A percentile compares a stretch with the other conserved stretches of the same genome.
Evolutionary conservation across 805 yeast genomes (phyloP).

Genomic region (Scheffersomyces spartinae): DNA sequence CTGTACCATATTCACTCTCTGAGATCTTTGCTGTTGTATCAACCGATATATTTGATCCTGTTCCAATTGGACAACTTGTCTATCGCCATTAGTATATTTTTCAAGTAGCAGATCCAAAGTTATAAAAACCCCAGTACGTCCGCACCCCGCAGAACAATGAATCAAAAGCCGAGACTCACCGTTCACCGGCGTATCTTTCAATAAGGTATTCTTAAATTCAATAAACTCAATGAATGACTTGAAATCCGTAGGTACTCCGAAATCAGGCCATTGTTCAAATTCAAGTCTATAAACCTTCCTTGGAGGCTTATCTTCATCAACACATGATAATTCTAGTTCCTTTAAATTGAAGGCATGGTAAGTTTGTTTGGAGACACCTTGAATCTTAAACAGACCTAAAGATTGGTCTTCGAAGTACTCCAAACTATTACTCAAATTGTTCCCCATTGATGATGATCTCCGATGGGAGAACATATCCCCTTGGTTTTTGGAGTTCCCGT

Average conservation of each 20-base stretch:
- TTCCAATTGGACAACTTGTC: neutral
- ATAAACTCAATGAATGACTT: conserved; percentile 21
- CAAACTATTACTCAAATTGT: conserved; percentile 4
- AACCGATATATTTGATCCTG: conserved; percentile 33
- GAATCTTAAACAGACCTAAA: conserved; percentile 3
- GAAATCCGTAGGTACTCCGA: conserved; percentile 27
- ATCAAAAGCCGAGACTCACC: conserved; percentile 16
- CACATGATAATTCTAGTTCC: conserved; percentile 3
- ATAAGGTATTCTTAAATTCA: conserved; percentile 17
- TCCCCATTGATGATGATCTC: conserved; percentile 7
- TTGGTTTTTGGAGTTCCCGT: conserved; percentile 12
- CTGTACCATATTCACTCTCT: conserved; percentile 46
- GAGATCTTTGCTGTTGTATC: conserved; percentile 34
- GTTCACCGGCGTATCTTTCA: conserved; percentile 5
- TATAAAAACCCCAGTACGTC: conserved; percentile 44
- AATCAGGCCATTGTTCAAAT: conserved; percentile 35
- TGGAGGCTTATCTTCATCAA: too few species aligned
- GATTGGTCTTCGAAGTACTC: conserved; percentile 2
- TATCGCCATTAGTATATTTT: neutral
- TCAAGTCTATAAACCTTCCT: conserved; percentile 25
- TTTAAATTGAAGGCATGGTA: neutral
- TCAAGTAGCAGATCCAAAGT: conserved; percentile 31
- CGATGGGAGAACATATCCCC: conserved; percentile 9
- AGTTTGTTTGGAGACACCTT: conserved; percentile 6
- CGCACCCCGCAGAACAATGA: conserved; percentile 54